Evolutionary conservation across 2,329 filamentous ascomycete genomes (phyloP).

Genomic region (Periconia digitata): DNA sequence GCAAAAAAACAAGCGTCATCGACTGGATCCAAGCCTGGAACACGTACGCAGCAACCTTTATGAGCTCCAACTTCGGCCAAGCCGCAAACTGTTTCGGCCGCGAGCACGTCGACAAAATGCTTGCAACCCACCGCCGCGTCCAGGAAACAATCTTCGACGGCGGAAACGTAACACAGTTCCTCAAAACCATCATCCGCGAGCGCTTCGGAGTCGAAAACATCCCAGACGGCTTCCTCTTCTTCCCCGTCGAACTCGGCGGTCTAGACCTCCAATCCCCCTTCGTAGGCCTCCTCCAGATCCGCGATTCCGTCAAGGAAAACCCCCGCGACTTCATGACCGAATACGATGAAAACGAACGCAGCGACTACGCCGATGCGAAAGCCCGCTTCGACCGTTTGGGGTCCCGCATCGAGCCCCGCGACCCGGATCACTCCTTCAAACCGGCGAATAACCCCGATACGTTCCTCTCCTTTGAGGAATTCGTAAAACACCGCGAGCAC

Average conservation of each 20-base stretch:
- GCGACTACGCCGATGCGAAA: slow-evolving; percentile 38
- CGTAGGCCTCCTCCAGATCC: slow-evolving; percentile 50
- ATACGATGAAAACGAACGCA: slow-evolving; percentile 37
- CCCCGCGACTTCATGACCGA: slow-evolving; percentile 49
- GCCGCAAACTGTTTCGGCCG: slow-evolving; percentile 56
- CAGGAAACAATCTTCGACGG: slow-evolving; percentile 51
- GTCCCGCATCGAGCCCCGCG: slow-evolving; percentile 1
- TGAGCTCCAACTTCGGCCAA: slow-evolving; percentile 56
- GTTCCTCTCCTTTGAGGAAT: slow-evolving; percentile 34
- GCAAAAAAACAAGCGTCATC: slow-evolving; percentile 35
- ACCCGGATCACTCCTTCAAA: slow-evolving; percentile 11
- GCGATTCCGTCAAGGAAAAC: slow-evolving; percentile 27
- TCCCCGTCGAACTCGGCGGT: slow-evolving; percentile 55
- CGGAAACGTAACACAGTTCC: slow-evolving; percentile 33
- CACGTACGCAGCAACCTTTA: slow-evolving; percentile 55
- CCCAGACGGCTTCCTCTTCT: slow-evolving; percentile 57
- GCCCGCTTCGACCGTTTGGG: slow-evolving; percentile 32
- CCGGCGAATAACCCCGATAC: slow-evolving; percentile 16
- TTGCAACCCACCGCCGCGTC: slow-evolving; percentile 53
- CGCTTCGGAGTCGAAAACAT: slow-evolving; percentile 55
- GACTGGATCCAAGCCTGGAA: slow-evolving; percentile 52
- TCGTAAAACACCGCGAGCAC: slow-evolving; percentile 22
- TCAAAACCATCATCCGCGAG: slow-evolving; percentile 52
- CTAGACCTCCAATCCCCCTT: slow-evolving; percentile 55
- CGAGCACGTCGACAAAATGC: slow-evolving; percentile 56